Evolutionary conservation across 1,284 basidiomycete genomes (phyloP).

Genomic region (Anthracocystis setariae): DNA sequence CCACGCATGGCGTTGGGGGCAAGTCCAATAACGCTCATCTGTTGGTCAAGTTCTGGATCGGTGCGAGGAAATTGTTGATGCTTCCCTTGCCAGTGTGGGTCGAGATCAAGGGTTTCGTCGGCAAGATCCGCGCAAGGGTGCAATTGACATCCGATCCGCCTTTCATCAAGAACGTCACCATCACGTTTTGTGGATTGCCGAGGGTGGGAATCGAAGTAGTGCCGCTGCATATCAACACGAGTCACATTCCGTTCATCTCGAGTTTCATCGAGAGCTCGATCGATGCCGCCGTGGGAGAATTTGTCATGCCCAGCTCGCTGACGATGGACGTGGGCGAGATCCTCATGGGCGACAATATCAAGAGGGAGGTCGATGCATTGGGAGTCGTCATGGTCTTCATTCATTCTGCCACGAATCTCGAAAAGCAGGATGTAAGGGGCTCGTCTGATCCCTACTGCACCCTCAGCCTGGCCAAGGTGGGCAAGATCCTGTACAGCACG

Average conservation of each 20-base stretch:
- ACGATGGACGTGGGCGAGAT: constrained; percentile 56
- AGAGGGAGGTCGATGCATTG: constrained; percentile 52
- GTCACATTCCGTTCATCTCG: constrained; percentile 47
- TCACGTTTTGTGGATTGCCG: constrained; percentile 52
- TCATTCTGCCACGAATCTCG: constrained; percentile 48
- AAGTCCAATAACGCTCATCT: constrained; percentile 48
- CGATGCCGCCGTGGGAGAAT: constrained; percentile 52
- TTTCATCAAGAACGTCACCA: constrained; percentile 51
- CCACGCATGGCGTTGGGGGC: constrained; percentile 20
- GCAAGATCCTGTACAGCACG: constrained; percentile 50
- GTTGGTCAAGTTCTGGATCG: constrained; percentile 52
- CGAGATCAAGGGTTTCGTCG: constrained; percentile 54
- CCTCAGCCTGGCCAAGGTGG: constrained; percentile 35
- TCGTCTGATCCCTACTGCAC: constrained; percentile 56
- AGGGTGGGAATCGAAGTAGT: constrained; percentile 48
- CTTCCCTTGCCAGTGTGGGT: constrained; percentile 56
- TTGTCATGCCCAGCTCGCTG: constrained; percentile 50
- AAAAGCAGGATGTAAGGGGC: constrained; percentile 49
- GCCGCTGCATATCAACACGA: constrained; percentile 46
- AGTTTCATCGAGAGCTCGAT: constrained; percentile 56
- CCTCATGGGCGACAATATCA: constrained; percentile 55
- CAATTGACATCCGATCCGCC: constrained; percentile 54
- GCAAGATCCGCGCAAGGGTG: constrained; percentile 33
- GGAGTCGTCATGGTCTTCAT: constrained; percentile 51
- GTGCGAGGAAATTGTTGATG: constrained; percentile 34